A percentile compares a stretch with the other conserved stretches of the same genome.
phyloP scores from a whole-genome alignment of 805 yeast species.

The Saccharomyces paradoxus region DNA sequence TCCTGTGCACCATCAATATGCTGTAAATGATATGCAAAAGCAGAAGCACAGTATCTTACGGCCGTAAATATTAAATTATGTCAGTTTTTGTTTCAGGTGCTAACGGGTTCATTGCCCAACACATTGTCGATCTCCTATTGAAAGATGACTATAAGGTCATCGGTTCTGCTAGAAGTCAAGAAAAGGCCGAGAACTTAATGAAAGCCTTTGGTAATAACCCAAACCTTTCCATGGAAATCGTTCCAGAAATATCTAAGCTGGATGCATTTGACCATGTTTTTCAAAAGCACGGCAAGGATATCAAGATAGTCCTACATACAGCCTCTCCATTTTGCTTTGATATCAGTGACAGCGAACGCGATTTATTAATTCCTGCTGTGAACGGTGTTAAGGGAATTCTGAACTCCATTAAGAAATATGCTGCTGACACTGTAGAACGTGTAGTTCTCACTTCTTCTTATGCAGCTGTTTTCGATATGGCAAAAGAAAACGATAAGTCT shows the following conservation, averaged over 20 bases:
- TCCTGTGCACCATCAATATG: no score
- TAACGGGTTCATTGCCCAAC: constrained; percentile 47
- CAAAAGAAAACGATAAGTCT: constrained; percentile 30
- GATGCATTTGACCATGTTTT: constrained; percentile 42
- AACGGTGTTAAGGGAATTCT: constrained; percentile 48
- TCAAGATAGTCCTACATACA: constrained; percentile 48
- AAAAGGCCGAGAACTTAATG: constrained; percentile 35
- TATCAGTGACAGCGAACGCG: constrained; percentile 38
- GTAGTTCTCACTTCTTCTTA: constrained; percentile 48
- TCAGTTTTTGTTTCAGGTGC: constrained; percentile 46
- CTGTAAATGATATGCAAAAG: no score
- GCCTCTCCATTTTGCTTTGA: constrained; percentile 52
- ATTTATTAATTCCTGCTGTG: constrained; percentile 48
- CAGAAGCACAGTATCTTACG: not conserved
- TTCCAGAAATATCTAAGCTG: constrained; percentile 28
- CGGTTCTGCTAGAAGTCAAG: constrained; percentile 43
- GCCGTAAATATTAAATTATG: constrained; percentile 10
- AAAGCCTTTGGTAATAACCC: constrained; percentile 25
- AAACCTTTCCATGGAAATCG: constrained; percentile 29
- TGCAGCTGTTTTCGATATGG: constrained; percentile 38
- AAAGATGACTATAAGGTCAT: constrained; percentile 36
- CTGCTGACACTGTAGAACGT: constrained; percentile 36
- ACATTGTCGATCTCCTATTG: constrained; percentile 37
- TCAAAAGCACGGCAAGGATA: constrained; percentile 38
- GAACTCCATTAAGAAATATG: constrained; percentile 37